Evolutionary conservation across 1,139 yeast species (phyloP).

Genomic region (Taphrina flavorubra): DNA sequence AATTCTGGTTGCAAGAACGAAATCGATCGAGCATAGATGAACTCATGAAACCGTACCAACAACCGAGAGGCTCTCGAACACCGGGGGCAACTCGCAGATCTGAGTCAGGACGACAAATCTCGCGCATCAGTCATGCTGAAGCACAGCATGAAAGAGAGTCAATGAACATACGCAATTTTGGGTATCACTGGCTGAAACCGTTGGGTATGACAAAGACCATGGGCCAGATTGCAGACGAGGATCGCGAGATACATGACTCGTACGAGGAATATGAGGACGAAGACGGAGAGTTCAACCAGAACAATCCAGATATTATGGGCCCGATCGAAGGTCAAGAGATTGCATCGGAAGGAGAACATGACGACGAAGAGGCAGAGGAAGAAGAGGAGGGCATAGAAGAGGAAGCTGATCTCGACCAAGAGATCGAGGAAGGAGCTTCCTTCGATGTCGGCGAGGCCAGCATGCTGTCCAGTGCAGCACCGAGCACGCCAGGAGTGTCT

Average conservation of each 20-base stretch:
- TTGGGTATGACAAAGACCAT: conserved; percentile 23
- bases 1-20: conserved; percentile 6
- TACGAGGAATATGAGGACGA: conserved; percentile 27
- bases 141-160: conserved; percentile 8
- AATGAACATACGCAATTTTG: conserved; percentile 24
- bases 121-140: conserved; percentile 10
- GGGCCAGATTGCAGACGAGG: conserved; percentile 29
- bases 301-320: conserved; percentile 1
- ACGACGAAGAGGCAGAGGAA: conserved; percentile 17
- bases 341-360: conserved; percentile 1
- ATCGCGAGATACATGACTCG: conserved; percentile 12
- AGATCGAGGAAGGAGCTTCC: conserved; percentile 24
- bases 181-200: conserved; percentile 29
- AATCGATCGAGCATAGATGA: conserved; percentile 12
- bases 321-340: conserved; percentile 3
- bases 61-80: neutral
- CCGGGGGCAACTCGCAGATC: neutral
- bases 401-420: conserved; percentile 22
- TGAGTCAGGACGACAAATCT: neutral
- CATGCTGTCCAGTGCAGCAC: neutral
- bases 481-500: conserved; percentile 5
- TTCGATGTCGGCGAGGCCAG: conserved; percentile 18
- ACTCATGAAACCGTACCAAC: conserved; percentile 2
- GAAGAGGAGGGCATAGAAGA: conserved; percentile 11
- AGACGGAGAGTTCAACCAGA: conserved; percentile 25